Conservation (phyloP, 805 yeast genomes). For the Metschnikowia borealis region DNA sequence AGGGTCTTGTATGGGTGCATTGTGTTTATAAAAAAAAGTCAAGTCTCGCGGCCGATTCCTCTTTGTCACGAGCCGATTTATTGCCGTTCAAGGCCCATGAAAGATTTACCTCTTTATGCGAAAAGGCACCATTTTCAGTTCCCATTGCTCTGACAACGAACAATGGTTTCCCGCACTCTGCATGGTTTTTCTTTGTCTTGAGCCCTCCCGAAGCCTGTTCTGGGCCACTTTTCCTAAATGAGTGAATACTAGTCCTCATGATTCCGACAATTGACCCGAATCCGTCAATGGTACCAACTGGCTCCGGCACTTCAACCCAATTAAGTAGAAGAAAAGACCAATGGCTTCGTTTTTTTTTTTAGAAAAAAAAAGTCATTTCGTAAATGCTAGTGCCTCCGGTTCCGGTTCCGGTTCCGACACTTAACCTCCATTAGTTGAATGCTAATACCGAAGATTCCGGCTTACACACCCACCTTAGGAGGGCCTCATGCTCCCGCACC, state of each 20-base stretch:
- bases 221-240: not conserved
- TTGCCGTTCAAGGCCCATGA: not conserved
- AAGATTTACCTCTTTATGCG: not conserved
- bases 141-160: not conserved
- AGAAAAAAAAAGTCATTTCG: no score
- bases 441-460: conserved; percentile 13
- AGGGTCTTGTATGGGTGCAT: no score
- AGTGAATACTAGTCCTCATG: conserved; percentile 8
- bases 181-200: not conserved
- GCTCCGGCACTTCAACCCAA: no score
- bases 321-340: no score
- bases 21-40: no score
- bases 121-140: not conserved
- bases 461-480: conserved; percentile 38
- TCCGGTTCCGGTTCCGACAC: no score
- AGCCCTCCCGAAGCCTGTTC: not conserved
- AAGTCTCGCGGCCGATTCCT: no score
- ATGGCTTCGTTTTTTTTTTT: no score
- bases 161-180: not conserved
- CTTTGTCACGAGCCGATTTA: no score
- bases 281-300: no score
- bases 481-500: conserved; percentile 41
- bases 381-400: no score
- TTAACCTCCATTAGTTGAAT: not conserved
- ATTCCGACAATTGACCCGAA: conserved; percentile 6